Conservation (phyloP, 1,284 basidiomycete species). For the Trametes versicolor region DNA sequence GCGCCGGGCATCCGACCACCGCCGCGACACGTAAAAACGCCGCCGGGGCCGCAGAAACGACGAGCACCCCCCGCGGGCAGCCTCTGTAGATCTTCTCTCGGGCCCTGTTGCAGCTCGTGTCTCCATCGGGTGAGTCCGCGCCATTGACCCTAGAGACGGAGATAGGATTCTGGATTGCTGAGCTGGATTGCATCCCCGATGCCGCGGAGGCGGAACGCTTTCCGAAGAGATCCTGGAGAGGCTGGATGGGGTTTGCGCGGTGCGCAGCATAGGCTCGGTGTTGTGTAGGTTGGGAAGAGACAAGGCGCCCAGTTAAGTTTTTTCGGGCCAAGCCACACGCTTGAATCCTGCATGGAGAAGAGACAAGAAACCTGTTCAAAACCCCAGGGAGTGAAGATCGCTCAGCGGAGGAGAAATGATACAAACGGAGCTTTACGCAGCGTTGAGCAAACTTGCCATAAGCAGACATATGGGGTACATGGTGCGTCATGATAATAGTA, state of each 20-base stretch:
- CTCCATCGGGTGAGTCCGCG: slow-evolving; percentile 15
- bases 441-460: slow-evolving; percentile 42
- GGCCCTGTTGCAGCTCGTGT: slow-evolving; percentile 7
- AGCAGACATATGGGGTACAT: slow-evolving; percentile 46
- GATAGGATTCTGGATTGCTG: neutral
- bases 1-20: slow-evolving; percentile 15
- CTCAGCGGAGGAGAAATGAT: slow-evolving; percentile 29
- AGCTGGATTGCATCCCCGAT: slow-evolving; percentile 3
- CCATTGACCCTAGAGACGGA: slow-evolving; percentile 12
- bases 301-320: no score
- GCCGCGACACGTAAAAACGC: slow-evolving; percentile 21
- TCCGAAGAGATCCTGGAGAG: neutral
- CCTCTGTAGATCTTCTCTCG: slow-evolving; percentile 18
- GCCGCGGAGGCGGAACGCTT: neutral
- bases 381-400: neutral
- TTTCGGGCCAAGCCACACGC: no score
- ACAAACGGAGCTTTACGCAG: slow-evolving; percentile 36
- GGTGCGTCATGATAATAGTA: slow-evolving; percentile 44
- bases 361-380: slow-evolving; percentile 3
- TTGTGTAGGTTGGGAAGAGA: neutral
- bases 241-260: slow-evolving; percentile 5
- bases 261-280: neutral
- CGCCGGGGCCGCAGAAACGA: slow-evolving; percentile 32
- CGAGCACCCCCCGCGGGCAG: slow-evolving; percentile 19
- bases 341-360: neutral